Evolutionary conservation across 352 stramenopile species (phyloP), one percentile per base, ranked within the genome.

Genomic region (Poterioochromonas sp.): DNA sequence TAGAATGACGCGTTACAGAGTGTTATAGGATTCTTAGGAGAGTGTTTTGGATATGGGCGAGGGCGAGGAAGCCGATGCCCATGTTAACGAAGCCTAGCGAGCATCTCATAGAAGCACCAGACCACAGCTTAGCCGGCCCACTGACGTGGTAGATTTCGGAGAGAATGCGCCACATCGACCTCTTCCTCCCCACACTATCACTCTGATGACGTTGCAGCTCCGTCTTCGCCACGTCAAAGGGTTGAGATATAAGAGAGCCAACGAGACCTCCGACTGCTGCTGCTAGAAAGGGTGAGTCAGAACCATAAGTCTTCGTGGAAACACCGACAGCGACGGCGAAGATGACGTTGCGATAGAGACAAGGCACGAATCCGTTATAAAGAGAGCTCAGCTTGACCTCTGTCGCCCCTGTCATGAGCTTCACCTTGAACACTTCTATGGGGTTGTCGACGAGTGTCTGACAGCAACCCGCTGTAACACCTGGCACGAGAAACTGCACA

Each of bases 291-390:
- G 58, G 58, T 40, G 5, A 26, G 58, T 68, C 58, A 8, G 5
- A 8, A 18, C 58, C 58, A 39, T 35, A 12, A 8, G 26, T 26
- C 26, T 68, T 68, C 58, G 29, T 35, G 26, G 58, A 12, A 12
- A 35, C 26, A 11, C 58, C 29, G 26, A 68, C 58, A 37, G 26
- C 12, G 8, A 68, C 58, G 12, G 58, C 12, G 58, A 68, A 68
- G 5, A 68, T 68, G 5, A 35, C 29, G 58, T 68, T 68, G 26
- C 58, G 26, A 8, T 18, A 12, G 5, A 68, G 26, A 40, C 26
- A 68, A 68, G 58, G 58, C 58, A 39, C 26, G 26, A 68, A 68
- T 8, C 58, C 58, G 8, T 68, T 39, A 26, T 58, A 58, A 40
- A 68, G 26, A 39, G 5, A 8, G 12, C 26, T 68, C 58, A 32